Percentiles rank a stretch among this genome's conserved stretches.
Evolutionary conservation across 345 rosid species (phyloP).

Genomic region (Noccaea caerulescens): DNA sequence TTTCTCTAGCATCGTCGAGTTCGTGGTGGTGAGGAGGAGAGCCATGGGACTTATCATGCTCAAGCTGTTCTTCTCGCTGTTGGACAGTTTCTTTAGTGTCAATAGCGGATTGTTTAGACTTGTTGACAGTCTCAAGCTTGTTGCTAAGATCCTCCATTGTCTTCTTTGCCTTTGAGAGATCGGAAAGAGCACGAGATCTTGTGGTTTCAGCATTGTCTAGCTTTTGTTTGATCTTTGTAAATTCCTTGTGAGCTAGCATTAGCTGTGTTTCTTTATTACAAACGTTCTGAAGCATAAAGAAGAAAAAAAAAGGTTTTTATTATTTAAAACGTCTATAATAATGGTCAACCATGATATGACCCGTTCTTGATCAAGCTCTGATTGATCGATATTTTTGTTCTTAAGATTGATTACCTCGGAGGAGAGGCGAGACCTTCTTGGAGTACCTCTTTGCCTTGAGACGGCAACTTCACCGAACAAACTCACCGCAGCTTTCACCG

Average conservation of each 20-base stretch:
- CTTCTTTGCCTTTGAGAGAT: conserved; percentile 58
- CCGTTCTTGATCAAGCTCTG: neutral
- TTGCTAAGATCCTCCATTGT: conserved; percentile 50
- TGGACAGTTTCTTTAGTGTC: conserved; percentile 56
- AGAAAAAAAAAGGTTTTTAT: neutral
- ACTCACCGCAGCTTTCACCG: conserved; percentile 93
- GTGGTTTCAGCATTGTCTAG: conserved; percentile 52
- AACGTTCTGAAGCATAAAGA: conserved; percentile 47
- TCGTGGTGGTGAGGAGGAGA: conserved; percentile 52
- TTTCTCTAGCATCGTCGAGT: conserved; percentile 60
- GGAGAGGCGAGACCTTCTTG: conserved; percentile 49
- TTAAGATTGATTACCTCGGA: conserved; percentile 48
- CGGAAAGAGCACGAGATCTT: conserved; percentile 51
- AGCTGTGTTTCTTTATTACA: conserved; percentile 69
- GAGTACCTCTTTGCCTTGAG: conserved; percentile 48
- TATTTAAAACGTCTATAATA: neutral
- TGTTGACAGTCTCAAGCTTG: conserved; percentile 47
- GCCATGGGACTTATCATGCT: conserved; percentile 54
- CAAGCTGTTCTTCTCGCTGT: conserved; percentile 60
- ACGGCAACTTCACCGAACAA: conserved; percentile 76
- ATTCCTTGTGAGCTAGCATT: conserved; percentile 53
- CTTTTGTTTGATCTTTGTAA: conserved; percentile 49
- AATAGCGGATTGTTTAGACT: conserved; percentile 52
- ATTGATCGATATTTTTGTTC: neutral
- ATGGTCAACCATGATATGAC: neutral